Conservation (phyloP, 257 asterid genomes). For the Catharanthus roseus region DNA sequence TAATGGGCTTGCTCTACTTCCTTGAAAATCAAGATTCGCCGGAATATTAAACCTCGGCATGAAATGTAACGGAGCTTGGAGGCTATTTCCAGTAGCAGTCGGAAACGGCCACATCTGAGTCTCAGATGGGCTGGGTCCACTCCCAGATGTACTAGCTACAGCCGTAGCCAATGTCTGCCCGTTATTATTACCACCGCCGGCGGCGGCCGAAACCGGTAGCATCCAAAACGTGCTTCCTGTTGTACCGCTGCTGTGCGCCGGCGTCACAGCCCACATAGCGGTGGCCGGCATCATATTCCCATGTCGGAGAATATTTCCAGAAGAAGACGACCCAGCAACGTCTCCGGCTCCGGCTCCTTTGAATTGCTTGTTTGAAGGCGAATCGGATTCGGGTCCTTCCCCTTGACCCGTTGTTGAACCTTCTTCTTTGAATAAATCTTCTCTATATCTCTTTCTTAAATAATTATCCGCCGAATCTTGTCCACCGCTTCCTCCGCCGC, state of each 20-base stretch:
- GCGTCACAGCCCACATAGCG: constrained; percentile 62
- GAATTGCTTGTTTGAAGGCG: constrained; percentile 54
- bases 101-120: constrained; percentile 65
- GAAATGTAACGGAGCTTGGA: constrained; percentile 48
- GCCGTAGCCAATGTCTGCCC: constrained; percentile 10
- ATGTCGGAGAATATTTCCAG: constrained; percentile 35
- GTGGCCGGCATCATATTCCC: constrained; percentile 37
- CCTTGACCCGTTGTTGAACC: constrained; percentile 30
- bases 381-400: constrained; percentile 37
- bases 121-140: constrained; percentile 26
- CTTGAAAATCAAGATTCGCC: constrained; percentile 44
- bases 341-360: constrained; percentile 32
- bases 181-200: constrained; percentile 11
- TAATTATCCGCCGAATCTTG: constrained; percentile 47
- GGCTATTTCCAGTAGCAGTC: constrained; percentile 21
- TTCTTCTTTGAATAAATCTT: constrained; percentile 62
- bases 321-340: constrained; percentile 30
- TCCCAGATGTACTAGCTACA: constrained; percentile 6
- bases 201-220: constrained; percentile 48
- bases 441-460: constrained; percentile 60
- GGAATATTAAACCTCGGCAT: constrained; percentile 52
- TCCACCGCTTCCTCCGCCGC: constrained; percentile 26
- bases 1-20: constrained; percentile 30
- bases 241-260: constrained; percentile 20
- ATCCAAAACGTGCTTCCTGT: constrained; percentile 56